A percentile compares a stretch with the other conserved stretches of the same genome.
These are phyloP conservation scores for Magnusiomyces sp. DNA, from an alignment of 1,139 yeast genomes.

Conservation along the genomic window DNA sequence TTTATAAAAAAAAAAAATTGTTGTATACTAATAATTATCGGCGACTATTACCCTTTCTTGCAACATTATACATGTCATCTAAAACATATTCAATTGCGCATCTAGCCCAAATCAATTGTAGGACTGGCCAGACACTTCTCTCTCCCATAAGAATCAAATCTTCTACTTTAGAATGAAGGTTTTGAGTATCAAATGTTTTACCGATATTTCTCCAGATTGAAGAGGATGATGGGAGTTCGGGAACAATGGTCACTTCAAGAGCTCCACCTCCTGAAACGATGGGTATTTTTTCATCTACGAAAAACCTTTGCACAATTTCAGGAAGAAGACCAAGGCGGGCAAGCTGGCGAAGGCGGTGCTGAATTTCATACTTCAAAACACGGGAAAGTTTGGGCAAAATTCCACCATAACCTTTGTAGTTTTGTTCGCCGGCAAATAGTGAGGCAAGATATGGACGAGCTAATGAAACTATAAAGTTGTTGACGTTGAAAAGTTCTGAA, in stretches of 20 bases:
- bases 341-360: conserved; percentile 73
- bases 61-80: conserved; percentile 60
- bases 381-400: conserved; percentile 39
- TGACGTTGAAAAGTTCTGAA: conserved; percentile 88
- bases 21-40: no score
- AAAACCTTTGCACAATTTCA: conserved; percentile 60
- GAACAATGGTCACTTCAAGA: conserved; percentile 84
- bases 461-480: conserved; percentile 79
- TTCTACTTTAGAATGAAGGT: conserved; percentile 34
- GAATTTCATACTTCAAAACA: conserved; percentile 56
- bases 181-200: conserved; percentile 66
- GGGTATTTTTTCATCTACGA: conserved; percentile 84
- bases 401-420: conserved; percentile 47
- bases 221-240: conserved; percentile 48
- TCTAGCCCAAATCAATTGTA: conserved; percentile 78
- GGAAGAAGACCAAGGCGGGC: conserved; percentile 73
- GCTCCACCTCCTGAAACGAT: conserved; percentile 32
- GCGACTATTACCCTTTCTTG: conserved; percentile 20
- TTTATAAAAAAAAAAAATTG: not conserved
- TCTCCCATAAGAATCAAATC: conserved; percentile 58
- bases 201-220: conserved; percentile 61
- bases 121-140: conserved; percentile 85
- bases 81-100: conserved; percentile 85
- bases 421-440: conserved; percentile 69
- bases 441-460: conserved; percentile 95